A percentile compares a stretch with the other conserved stretches of the same genome.
These are phyloP conservation scores for Gossypium trilobum DNA, from an alignment of 441 rosid species.

Conservation along the genomic window DNA sequence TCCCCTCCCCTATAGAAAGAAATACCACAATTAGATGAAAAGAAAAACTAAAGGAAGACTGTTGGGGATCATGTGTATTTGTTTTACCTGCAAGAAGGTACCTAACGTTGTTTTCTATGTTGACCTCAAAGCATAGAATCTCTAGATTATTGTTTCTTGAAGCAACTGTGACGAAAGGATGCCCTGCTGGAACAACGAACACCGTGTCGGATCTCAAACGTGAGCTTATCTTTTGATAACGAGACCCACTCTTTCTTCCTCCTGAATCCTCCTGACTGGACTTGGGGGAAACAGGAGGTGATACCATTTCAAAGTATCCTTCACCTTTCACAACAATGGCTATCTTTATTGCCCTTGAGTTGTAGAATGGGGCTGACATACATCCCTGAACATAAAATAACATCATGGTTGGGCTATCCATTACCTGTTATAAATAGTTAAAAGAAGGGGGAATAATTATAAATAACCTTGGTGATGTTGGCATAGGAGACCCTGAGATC, in stretches of 20 bases:
- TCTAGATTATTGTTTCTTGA: slow-evolving; percentile 26
- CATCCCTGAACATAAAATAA: slow-evolving; percentile 26
- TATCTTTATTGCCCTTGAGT: slow-evolving; percentile 40
- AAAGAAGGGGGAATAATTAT: not conserved
- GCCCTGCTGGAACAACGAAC: slow-evolving; percentile 33
- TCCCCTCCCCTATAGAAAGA: slow-evolving; percentile 24
- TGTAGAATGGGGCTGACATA: slow-evolving; percentile 35
- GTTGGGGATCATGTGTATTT: not conserved
- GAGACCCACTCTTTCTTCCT: not conserved
- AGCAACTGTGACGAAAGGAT: slow-evolving; percentile 34
- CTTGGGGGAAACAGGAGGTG: slow-evolving; percentile 28
- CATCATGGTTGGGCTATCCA: not conserved
- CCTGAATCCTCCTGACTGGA: not conserved
- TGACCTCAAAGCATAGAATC: slow-evolving; percentile 39
- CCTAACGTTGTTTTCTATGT: slow-evolving; percentile 30
- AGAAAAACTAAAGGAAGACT: not conserved
- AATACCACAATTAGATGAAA: not conserved
- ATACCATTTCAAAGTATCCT: slow-evolving; percentile 43
- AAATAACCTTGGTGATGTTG: slow-evolving; percentile 32
- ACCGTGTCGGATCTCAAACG: slow-evolving; percentile 18
- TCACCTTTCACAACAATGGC: slow-evolving; percentile 28
- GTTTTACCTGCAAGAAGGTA: slow-evolving; percentile 31
- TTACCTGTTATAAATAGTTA: not conserved
- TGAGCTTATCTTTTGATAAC: slow-evolving; percentile 28
- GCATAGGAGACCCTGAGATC: slow-evolving; percentile 32